Evolutionary conservation across 2,329 filamentous ascomycete genomes (phyloP).

Genomic region (Ophiostoma pallidulum): DNA sequence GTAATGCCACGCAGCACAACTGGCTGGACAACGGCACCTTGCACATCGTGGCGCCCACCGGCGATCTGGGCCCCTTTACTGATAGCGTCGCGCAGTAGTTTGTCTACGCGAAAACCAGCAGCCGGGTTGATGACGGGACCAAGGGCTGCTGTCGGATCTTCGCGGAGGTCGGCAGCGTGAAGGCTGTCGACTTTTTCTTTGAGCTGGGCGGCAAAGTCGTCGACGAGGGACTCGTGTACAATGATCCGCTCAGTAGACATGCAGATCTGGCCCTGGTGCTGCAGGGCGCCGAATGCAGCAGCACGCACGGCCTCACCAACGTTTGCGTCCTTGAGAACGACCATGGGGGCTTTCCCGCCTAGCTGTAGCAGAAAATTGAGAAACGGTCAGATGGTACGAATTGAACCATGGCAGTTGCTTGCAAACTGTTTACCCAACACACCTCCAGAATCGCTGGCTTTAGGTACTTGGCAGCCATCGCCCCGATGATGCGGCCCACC

Average conservation of each 20-base stretch:
- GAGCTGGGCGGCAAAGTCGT: background rate
- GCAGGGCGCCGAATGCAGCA: slow-evolving; percentile 49
- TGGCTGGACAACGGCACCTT: slow-evolving; percentile 56
- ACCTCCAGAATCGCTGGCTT: background rate
- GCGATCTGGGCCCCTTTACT: too few species aligned
- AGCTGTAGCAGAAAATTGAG: too few species aligned
- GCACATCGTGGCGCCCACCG: slow-evolving; percentile 66
- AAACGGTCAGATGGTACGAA: too few species aligned
- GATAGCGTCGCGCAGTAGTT: too few species aligned
- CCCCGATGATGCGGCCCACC: background rate
- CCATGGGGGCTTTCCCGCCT: slow-evolving; percentile 59
- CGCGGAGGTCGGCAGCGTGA: too few species aligned
- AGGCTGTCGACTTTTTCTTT: too few species aligned
- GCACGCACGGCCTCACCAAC: slow-evolving; percentile 59
- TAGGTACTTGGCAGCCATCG: background rate
- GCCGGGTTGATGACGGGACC: slow-evolving; percentile 64
- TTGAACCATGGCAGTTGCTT: too few species aligned
- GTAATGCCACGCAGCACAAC: slow-evolving; percentile 57
- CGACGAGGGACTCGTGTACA: background rate
- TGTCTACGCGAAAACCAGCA: too few species aligned
- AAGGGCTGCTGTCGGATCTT: too few species aligned
- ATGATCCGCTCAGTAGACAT: slow-evolving; percentile 20
- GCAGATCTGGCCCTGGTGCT: slow-evolving; percentile 44
- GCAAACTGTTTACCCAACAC: too few species aligned
- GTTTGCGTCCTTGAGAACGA: slow-evolving; percentile 57